Percentiles rank a stretch among this genome's conserved stretches.
These are phyloP conservation scores for Psidium friedrichsthalianum DNA, from an alignment of 345 rosid species.

Conservation along the genomic window DNA sequence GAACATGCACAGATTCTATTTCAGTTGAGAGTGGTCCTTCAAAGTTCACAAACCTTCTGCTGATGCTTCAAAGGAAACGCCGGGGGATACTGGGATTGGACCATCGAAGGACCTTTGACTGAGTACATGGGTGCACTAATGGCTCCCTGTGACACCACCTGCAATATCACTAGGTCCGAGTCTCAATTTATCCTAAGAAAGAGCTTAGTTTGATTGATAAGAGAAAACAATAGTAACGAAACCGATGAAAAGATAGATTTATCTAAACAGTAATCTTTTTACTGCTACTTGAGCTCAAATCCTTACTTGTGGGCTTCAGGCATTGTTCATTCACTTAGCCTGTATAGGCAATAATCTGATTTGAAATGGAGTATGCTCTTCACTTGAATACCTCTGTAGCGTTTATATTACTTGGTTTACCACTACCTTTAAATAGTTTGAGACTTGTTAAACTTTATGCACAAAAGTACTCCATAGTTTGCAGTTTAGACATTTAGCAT, in stretches of 20 bases:
- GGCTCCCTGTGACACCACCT: slow-evolving; percentile 86
- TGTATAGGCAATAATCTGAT: background rate
- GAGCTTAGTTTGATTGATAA: background rate
- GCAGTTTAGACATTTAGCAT: background rate
- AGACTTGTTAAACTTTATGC: background rate
- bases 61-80: slow-evolving; percentile 93
- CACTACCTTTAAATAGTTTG: background rate
- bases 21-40: background rate
- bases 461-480: background rate
- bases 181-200: background rate
- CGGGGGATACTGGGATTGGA: slow-evolving; percentile 67
- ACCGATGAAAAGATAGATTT: background rate
- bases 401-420: background rate
- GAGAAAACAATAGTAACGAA: background rate
- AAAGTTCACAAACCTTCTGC: slow-evolving; percentile 57
- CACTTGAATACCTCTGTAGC: background rate
- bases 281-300: background rate
- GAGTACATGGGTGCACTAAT: slow-evolving; percentile 91
- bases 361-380: background rate
- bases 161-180: slow-evolving; percentile 4
- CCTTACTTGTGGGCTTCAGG: background rate
- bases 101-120: slow-evolving; percentile 81
- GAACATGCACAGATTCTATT: background rate
- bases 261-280: background rate
- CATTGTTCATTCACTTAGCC: background rate